A percentile compares a stretch with the other conserved stretches of the same genome.
These are phyloP conservation scores for Linderina pennispora DNA, from an alignment of 192 early-diverging fungal species.

Conservation along the genomic window DNA sequence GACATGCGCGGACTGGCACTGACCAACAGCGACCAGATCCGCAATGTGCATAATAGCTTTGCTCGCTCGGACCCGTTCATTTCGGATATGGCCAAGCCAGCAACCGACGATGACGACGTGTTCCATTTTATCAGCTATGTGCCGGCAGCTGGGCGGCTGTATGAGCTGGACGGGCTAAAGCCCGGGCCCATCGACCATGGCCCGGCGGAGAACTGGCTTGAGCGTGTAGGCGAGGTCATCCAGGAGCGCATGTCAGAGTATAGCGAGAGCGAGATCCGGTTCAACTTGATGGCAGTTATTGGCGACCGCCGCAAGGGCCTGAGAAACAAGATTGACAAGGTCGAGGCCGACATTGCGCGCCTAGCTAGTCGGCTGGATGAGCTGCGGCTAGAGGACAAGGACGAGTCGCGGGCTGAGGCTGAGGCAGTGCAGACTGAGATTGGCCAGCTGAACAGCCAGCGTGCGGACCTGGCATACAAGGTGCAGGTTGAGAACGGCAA, in stretches of 20 bases:
- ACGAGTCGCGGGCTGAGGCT: conserved; percentile 29
- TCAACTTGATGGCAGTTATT: conserved; percentile 75
- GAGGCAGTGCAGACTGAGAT: conserved; percentile 14
- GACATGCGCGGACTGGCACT: conserved; percentile 77
- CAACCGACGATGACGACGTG: conserved; percentile 60
- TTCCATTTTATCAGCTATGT: conserved; percentile 80
- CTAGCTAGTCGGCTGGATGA: conserved; percentile 16
- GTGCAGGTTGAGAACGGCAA: conserved; percentile 59
- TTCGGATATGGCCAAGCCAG: conserved; percentile 50
- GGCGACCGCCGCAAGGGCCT: conserved; percentile 56
- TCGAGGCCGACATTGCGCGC: conserved; percentile 45
- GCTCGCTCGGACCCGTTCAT: conserved; percentile 71
- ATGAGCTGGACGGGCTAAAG: conserved; percentile 74
- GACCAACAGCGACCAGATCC: conserved; percentile 69
- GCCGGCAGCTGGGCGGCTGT: conserved; percentile 62
- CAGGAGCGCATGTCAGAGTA: conserved; percentile 59
- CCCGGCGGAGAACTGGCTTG: conserved; percentile 59
- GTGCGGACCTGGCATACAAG: conserved; percentile 45
- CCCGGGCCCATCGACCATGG: conserved; percentile 64
- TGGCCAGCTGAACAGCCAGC: conserved; percentile 48
- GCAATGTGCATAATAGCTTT: conserved; percentile 77
- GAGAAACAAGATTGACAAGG: conserved; percentile 40
- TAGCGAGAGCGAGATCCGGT: conserved; percentile 61
- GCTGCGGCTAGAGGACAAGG: conserved; percentile 31
- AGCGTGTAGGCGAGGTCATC: conserved; percentile 58